Base-by-base conservation (phyloP, 495 filamentous ascomycete species). In the Jackrogersella multiformis region DNA sequence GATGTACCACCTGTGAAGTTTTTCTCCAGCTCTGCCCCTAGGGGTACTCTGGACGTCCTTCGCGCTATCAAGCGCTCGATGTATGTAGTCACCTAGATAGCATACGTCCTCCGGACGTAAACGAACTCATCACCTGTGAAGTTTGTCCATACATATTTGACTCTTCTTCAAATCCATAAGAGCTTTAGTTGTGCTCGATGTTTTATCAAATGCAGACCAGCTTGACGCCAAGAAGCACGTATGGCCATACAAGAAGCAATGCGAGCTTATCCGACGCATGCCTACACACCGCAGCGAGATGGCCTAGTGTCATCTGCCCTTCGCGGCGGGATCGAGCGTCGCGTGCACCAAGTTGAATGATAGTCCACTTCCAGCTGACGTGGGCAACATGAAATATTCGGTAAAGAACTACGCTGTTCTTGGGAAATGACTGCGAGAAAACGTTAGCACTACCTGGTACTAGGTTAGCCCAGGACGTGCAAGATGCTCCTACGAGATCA, bases 241-340 rank as follows among this genome's bases (percentile, higher is more conserved):
- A 7, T 85, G 82, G 81, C 68, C 70, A 4, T 87, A 87, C 73
- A 87, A 87, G 60, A 74, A 79, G 63, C 72, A 75, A 15, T 77
- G 85, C 2, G 86, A 89, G 46, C 79, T 89, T 39, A 68, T 77
- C 5, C 79, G 87, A 0, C 81, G 85, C 0, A 81, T 84, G 69
- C 53, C 72, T 2, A 72, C 74, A 55, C 87, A 81, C 66, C 77
- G 79, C 5, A 86, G 87, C 36, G 85, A 88, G 57, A 38, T 87
- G 4, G 69, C 77, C 15, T 34, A 49, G 6, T 61, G 73, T 4
- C 87, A 88, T 54, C 87, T 86, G 2, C 69, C 61, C 2, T 89
- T 87, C 65, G 59, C 76, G 0, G 36, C 66, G 0, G 74, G 60
- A 1, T 82, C 79, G 2, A 69, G 77, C 8, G 84, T 82, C 1